Evolutionary conservation across 352 stramenopile species (phyloP), one percentile per base, ranked within the genome.

Genomic region (Aphanomyces invadans): DNA sequence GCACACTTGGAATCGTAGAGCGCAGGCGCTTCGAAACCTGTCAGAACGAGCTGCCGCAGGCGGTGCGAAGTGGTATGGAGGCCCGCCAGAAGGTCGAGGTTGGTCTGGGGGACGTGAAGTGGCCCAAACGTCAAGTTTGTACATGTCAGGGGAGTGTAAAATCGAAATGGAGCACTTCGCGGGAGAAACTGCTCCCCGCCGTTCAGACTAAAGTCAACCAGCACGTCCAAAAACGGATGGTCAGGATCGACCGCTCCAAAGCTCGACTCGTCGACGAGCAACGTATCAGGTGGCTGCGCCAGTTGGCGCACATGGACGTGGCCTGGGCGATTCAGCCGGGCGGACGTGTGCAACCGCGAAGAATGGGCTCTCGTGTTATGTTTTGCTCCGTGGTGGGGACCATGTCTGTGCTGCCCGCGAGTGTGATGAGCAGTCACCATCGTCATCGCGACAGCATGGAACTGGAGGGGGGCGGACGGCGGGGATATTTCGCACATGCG

Each of bases 141-240:
- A n/a, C n/a, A 49, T 15, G 45, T 29, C 17, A 57, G 21, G 1
- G 60, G 39, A n/a, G 39, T 67, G 25, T 67, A 67, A 28, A 67
- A 67, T 2, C 60, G 45, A 36, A 28, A 67, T 0, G 60, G 42
- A 2, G 57, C 38, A 26, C 60, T 29, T 11, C 60, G 60, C 0
- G 60, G 33, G 3, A 67, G 49, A 28, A 57, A 67, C 32, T 67
- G 60, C 17, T 67, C 60, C n/a, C 60, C 60, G 3, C 60, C 60
- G 49, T 67, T 67, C 39, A 67, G 28, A 21, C 60, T 67, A 59
- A 67, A 67, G 28, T 67, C 60, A 2, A 67, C 49, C 12, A 57
- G 26, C 12, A 57, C 60, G 32, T 67, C 60, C 12, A 67, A 31
- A 44, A 31, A 67, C 12, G 60, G 60, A 25, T 42, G 48, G n/a